A percentile compares a stretch with the other conserved stretches of the same genome.
Evolutionary conservation across 768 basidiomycete species (phyloP).

Genomic region (Phaeolepiota aurea): DNA sequence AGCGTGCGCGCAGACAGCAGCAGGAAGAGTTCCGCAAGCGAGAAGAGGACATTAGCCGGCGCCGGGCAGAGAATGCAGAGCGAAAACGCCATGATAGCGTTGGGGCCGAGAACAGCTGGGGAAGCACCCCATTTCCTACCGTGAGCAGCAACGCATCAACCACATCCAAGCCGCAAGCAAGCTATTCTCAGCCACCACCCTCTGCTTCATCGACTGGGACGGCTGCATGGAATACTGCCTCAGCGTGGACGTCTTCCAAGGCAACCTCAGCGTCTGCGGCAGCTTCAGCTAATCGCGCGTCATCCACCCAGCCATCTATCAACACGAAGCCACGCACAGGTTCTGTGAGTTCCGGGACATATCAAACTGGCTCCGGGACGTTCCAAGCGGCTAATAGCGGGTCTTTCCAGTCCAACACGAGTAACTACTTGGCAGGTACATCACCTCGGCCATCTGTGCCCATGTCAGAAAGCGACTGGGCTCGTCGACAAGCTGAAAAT

Average conservation of each 20-base stretch:
- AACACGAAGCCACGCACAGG: constrained; percentile 19
- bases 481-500: constrained; percentile 55
- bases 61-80: constrained; percentile 35
- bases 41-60: constrained; percentile 34
- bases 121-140: constrained; percentile 14
- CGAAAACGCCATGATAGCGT: constrained; percentile 35
- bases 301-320: constrained; percentile 7
- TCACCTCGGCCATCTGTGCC: constrained; percentile 11
- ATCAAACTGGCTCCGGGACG: constrained; percentile 13
- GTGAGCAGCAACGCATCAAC: constrained; percentile 11
- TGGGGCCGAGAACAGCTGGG: constrained; percentile 25
- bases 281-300: constrained; percentile 11
- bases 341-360: constrained; percentile 23
- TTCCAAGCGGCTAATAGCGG: constrained; percentile 6
- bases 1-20: constrained; percentile 12
- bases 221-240: constrained; percentile 17
- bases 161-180: background rate
- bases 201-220: constrained; percentile 17
- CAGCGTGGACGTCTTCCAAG: constrained; percentile 4
- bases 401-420: constrained; percentile 10
- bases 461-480: constrained; percentile 46
- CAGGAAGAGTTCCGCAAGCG: constrained; percentile 33
- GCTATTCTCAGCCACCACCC: constrained; percentile 11
- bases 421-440: constrained; percentile 13
- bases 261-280: constrained; percentile 14